Base-by-base conservation (phyloP, 148 eudicot species). In the Simmondsia chinensis region DNA sequence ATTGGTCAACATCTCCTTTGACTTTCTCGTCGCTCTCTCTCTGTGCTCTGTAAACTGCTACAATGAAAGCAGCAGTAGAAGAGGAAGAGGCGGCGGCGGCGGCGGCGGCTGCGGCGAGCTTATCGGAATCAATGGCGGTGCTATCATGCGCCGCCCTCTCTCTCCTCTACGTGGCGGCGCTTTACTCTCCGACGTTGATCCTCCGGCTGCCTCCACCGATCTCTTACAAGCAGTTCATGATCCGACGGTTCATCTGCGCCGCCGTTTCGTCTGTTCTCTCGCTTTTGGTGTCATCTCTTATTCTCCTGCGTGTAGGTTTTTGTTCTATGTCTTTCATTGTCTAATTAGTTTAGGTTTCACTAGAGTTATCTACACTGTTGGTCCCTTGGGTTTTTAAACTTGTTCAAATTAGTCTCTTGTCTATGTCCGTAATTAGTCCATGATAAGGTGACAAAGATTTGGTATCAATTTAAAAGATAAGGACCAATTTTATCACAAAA, bases 231-330 rank as follows among this genome's bases (percentile, higher is more conserved):
- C 69, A 69, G 14, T 79, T 64, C 66, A 13, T 85, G 75, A 76
- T 76, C 34, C 75, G 95, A 46, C 87, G 95, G 7, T 89, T 89
- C 73, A 12, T 61, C 1, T 81, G 94, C 75, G 97, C 82, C 48
- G 66, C 63, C 16, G 28, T 76, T 15, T 72, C 95, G 24, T 73
- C 97, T 23, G 9, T 70, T 29, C 46, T 79, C 32, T 85, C 80
- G 4, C 59, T 89, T 49, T 16, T 67, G 47, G 21, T 64, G 15
- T 73, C 72, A 35, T 60, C 83, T 6, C 46, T 74, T 40, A 58
- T 89, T 27, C 80, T 89, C 48, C 64, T 81, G 57, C 86, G 86
- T 17, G 83, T 80, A 59, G 52, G 58, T 26, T 9, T 33, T 50
- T 39, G 32, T 27, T 23, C 23, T 35, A 19, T 13, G 17, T 58